Conservation (phyloP, 495 filamentous ascomycete genomes). For the Oleoguttula mirabilis region DNA sequence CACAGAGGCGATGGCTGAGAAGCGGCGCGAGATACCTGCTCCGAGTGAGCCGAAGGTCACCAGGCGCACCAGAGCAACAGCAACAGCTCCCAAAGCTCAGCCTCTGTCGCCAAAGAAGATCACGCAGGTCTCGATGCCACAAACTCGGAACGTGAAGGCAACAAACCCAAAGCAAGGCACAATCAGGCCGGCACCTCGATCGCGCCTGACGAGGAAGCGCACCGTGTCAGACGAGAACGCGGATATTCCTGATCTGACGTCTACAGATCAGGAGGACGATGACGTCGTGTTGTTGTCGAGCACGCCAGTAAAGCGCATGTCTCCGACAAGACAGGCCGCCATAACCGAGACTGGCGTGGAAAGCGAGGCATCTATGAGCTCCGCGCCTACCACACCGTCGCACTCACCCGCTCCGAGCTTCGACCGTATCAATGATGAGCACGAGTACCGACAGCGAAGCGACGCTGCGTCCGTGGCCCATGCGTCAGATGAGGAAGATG, state of each 20-base stretch:
- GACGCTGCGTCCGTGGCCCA: background rate
- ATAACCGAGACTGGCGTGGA: background rate
- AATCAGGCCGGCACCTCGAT: background rate
- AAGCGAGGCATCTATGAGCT: conserved; percentile 16
- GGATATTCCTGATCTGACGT: background rate
- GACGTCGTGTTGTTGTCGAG: background rate
- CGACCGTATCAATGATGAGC: conserved; percentile 2
- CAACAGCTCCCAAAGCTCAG: conserved; percentile 2
- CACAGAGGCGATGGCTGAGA: no score
- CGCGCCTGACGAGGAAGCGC: conserved; percentile 3
- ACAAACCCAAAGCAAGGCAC: no score
- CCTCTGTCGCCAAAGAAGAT: conserved; percentile 22
- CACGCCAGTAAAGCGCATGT: conserved; percentile 3
- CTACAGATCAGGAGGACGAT: background rate
- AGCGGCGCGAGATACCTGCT: no score
- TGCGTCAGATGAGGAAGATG: conserved; percentile 2
- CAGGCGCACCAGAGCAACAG: background rate
- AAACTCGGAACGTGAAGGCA: background rate
- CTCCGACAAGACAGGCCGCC: background rate
- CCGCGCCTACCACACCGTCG: conserved; percentile 12
- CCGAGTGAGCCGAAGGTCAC: background rate
- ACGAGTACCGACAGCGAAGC: conserved; percentile 2
- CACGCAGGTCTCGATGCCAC: conserved; percentile 13
- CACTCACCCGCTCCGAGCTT: conserved; percentile 12
- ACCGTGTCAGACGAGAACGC: conserved; percentile 18